Base-by-base conservation (phyloP, 2,329 filamentous ascomycete genomes). In the Aspergillus quadrilineatus region DNA sequence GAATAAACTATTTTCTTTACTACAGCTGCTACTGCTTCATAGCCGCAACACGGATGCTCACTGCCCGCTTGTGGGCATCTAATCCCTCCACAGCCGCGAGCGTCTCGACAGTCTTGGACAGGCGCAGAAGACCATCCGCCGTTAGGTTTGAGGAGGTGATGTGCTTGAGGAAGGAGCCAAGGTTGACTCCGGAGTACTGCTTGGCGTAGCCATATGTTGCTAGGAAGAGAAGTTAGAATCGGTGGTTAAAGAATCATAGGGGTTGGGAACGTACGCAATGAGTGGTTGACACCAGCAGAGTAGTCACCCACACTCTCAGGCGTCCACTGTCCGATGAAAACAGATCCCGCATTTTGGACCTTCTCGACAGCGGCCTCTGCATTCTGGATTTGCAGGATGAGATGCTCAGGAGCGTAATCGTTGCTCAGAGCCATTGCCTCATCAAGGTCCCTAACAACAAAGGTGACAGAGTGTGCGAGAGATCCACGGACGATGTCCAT, bases 281-380 rank as follows among this genome's bases (percentile, higher is more conserved):
- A 95, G 80, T 99, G 94, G 75, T 99, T 99, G 42, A 99, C 94
- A 69, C 94, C 94, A 52, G 94, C 94, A 61, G 92, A 96, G 78
- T 99, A 99, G 73, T 99, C 94, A 45, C 94, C 94, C 3, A 99
- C 94, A 73, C 90, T 96, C 77, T 99, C 94, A 5, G 94, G 94
- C 0, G 94, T 97, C 94, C 94, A 99, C 63, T 89, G 82, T 8
- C 94, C 94, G 62, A 97, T 87, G 72, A 99, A 99, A 6, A 99
- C 92, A 71, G 91, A 96, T 15, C 94, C 94, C 2, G 94, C 94
- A 66, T 99, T 97, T 77, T 92, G 84, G 26, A 99, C 92, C 72
- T 88, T 77, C 36, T 89, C 86, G 0, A 96, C 87, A 3, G 88
- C 81, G 57, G 83, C 79, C 65, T 89, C 85, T 6, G 94, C 89